Base-by-base conservation (phyloP, 2,329 filamentous ascomycete genomes). In the Endoconidiophora polonica region DNA sequence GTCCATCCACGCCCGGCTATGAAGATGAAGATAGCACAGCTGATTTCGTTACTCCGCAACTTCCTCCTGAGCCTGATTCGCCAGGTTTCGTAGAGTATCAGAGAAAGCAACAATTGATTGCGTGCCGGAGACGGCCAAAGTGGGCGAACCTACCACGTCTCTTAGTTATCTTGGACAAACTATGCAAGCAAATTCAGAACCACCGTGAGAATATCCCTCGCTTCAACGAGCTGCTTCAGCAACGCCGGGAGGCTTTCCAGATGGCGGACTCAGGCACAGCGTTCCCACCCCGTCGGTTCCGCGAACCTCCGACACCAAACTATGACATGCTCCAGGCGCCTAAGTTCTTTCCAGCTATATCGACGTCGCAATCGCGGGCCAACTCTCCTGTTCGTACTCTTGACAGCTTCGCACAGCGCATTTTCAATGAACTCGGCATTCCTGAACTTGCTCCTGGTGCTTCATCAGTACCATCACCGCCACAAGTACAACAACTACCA, bases 171-270 rank as follows among this genome's bases (percentile, higher is more conserved):
- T 62, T 88, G 1, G 72, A 77, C 55, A 65, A 62, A 5, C 69
- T 88, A 1, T 71, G 76, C 9, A 70, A 76, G 22, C 77, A 86
- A 59, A 72, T 84, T 10, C 63, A 68, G 12, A 66, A 66, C 1
- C 86, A 81, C 66, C 74, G 77, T 48, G 66, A 68, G 44, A 73
- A 75, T 4, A 72, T 88, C 5, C 76, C 81, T 0, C 76, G 83
- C 37, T 88, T 87, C 59, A 79, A 86, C 47, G 77, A 83, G 37
- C 69, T 87, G 2, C 66, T 87, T 3, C 79, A 72, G 63, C 78
- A 73, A 62, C 77, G 71, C 10, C 75, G 77, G 4, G 73, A 79
- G 54, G 77, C 74, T 0, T 83, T 81, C 57, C 73, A 76, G 57
- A 75, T 74, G 2, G 75, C 77, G 2, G 73, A 77, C 55, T 59